Base-by-base conservation (phyloP, 139 green algal genomes). In the Medakamo hakoo region DNA sequence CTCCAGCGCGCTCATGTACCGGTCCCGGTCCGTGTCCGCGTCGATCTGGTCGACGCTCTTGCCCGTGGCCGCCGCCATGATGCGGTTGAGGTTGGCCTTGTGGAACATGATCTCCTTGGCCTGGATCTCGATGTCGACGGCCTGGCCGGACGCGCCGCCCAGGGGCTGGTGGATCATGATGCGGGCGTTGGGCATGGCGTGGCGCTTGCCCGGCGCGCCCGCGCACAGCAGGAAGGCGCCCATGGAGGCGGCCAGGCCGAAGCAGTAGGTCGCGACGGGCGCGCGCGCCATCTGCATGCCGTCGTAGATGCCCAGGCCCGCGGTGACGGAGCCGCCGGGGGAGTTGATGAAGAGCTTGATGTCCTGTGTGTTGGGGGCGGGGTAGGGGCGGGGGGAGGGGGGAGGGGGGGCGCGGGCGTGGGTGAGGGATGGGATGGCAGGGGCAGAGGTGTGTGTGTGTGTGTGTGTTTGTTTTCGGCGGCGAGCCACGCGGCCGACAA, bases 341-440 rank as follows among this genome's bases (percentile, higher is more conserved):
- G 91, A 97, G 77, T 99, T 99, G 73, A 99, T 97, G 79, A 97
- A 97, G n/a, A 99, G 63, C 77, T 95, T 96, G 76, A 99, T 98
- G 76, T 97, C 92, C 77, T 82, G 72, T 25, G 55, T 27, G 2
- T 20, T 25, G 49, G 60, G 30, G 32, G 27, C 30, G 60, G 4
- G 60, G 60, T 18, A 30, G 31, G 60, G 14, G 49, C 49, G n/a
- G n/a, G n/a, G n/a, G n/a, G n/a, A n/a, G n/a, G n/a, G n/a, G n/a
- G n/a, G n/a, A n/a, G n/a, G n/a, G n/a, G n/a, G n/a, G n/a, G n/a
- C n/a, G n/a, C n/a, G n/a, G n/a, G n/a, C n/a, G n/a, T n/a, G n/a
- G n/a, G n/a, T n/a, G n/a, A n/a, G n/a, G n/a, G n/a, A n/a, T n/a
- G n/a, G n/a, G n/a, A n/a, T n/a, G n/a, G n/a, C n/a, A n/a, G n/a